Evolutionary conservation across 1,284 basidiomycete genomes (phyloP).

Genomic region (Gymnopus androsaceus): DNA sequence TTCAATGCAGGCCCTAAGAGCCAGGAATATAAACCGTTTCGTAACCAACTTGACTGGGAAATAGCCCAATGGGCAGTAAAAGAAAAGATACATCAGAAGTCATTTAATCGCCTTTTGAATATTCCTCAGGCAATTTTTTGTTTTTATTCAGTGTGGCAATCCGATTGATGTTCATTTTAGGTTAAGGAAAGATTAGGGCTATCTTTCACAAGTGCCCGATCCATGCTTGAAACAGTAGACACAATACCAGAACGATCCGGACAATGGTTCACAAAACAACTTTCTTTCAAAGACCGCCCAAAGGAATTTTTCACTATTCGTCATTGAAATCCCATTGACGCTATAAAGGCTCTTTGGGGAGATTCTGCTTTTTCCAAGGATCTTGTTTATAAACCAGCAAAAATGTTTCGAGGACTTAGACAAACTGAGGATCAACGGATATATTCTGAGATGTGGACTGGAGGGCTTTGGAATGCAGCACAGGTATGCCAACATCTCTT

Average conservation of each 20-base stretch:
- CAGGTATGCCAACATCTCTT: too few relatives aligned
- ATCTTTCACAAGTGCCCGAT: not conserved
- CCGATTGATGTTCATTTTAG: not conserved
- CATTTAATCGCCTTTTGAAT: not conserved
- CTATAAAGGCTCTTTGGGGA: not conserved
- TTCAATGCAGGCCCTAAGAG: too few relatives aligned
- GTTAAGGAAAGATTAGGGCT: slow-evolving; percentile 13
- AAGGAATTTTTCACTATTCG: not conserved
- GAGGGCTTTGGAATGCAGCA: too few relatives aligned
- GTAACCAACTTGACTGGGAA: slow-evolving; percentile 20
- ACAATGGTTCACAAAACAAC: not conserved
- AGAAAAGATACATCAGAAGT: slow-evolving; percentile 9
- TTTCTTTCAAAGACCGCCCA: not conserved
- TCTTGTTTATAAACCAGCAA: not conserved
- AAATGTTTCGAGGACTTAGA: not conserved
- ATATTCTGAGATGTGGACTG: slow-evolving; percentile 37
- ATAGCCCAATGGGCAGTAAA: slow-evolving; percentile 19
- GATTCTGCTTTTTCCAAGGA: not conserved
- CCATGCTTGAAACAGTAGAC: slow-evolving; percentile 1
- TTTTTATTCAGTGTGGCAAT: not conserved
- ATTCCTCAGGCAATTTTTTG: slow-evolving; percentile 14
- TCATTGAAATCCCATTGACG: not conserved
- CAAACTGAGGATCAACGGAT: slow-evolving; percentile 15
- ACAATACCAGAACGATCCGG: not conserved
- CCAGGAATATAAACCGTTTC: too few relatives aligned